phyloP scores from a whole-genome alignment of 768 basidiomycete genomes.

The Rhodotorula diobovata region DNA sequence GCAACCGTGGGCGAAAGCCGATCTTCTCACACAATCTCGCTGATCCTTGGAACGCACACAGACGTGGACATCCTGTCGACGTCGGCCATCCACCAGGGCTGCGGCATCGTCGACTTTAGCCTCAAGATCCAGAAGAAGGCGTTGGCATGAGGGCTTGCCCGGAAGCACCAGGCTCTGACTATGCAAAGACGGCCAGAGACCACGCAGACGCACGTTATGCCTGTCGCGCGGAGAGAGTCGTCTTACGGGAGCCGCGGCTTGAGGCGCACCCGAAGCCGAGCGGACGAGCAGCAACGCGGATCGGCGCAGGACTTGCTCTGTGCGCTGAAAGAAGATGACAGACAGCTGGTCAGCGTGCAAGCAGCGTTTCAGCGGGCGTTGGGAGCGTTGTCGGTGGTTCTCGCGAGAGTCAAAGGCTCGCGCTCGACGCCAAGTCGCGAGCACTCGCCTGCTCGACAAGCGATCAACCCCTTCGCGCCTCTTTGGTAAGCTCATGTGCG shows the following conservation, averaged over 20 bases:
- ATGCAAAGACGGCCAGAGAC: no score
- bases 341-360: not conserved
- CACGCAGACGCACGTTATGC: no score
- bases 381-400: no score
- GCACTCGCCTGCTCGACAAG: no score
- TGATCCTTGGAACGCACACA: constrained; percentile 44
- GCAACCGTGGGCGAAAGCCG: no score
- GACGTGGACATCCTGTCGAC: constrained; percentile 94
- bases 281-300: not conserved
- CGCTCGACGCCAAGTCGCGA: no score
- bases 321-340: no score
- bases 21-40: not conserved
- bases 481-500: not conserved
- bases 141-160: not conserved
- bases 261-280: not conserved
- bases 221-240: no score
- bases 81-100: constrained; percentile 78
- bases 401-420: not conserved
- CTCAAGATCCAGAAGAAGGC: constrained; percentile 63
- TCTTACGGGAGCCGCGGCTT: no score
- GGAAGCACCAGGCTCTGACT: no score
- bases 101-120: constrained; percentile 89
- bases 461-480: no score
- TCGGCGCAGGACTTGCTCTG: not conserved
- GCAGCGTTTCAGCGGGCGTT: not conserved